A percentile compares a stretch with the other conserved stretches of the same genome.
Conservation (phyloP, 108 stramenopile genomes). For the Nitzschia inconspicua region DNA sequence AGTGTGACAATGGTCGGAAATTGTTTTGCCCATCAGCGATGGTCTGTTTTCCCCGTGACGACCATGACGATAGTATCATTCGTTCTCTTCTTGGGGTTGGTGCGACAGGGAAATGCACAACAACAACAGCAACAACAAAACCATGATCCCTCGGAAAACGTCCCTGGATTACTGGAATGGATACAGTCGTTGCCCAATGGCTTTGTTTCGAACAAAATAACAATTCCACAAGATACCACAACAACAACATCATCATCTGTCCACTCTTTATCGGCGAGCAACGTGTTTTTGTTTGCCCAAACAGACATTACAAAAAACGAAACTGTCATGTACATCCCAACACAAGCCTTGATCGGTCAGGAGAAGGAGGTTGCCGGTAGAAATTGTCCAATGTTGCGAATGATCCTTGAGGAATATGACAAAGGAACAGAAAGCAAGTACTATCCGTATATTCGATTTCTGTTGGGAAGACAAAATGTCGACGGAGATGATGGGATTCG, state of each 20-base stretch:
- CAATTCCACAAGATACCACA: slow-evolving; percentile 4
- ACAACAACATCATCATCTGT: too few species aligned
- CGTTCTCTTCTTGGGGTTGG: too few species aligned
- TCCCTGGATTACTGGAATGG: slow-evolving; percentile 7
- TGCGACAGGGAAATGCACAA: too few species aligned
- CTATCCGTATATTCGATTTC: slow-evolving; percentile 65
- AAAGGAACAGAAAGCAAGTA: slow-evolving; percentile 52
- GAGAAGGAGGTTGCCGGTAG: too few species aligned
- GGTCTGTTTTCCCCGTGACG: too few species aligned
- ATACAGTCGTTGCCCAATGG: slow-evolving; percentile 5
- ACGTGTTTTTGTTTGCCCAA: slow-evolving; percentile 35
- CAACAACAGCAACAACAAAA: too few species aligned
- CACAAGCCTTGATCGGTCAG: background rate
- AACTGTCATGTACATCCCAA: slow-evolving; percentile 34
- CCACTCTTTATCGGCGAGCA: too few species aligned
- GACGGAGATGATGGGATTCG: slow-evolving; percentile 8
- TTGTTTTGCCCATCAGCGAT: too few species aligned
- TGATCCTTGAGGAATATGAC: slow-evolving; percentile 22
- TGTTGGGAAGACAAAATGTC: too few species aligned
- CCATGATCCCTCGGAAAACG: background rate
- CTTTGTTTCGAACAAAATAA: slow-evolving; percentile 11
- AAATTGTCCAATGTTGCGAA: slow-evolving; percentile 27
- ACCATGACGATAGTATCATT: too few species aligned
- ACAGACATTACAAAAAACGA: slow-evolving; percentile 24
- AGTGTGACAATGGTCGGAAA: too few species aligned